Base-by-base conservation (phyloP, 164 flowering plant species). In the Piper betle region DNA sequence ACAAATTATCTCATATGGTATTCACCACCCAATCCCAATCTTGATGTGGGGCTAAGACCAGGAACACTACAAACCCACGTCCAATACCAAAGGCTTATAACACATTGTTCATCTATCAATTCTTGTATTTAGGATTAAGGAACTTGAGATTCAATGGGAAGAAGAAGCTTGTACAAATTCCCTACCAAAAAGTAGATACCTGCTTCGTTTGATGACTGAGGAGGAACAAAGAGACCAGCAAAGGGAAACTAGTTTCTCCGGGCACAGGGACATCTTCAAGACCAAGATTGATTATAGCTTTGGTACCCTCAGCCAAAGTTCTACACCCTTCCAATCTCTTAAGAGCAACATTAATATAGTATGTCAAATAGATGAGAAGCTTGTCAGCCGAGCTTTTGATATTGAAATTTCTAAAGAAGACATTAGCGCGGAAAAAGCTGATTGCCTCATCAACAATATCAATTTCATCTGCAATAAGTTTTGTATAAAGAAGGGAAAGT, bases 381-480 rank as follows among this genome's bases (percentile, higher is more conserved):
- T 91, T 94, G 73, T 94, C 97, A 37, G 97, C 96, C 4, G 91
- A 72, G 78, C 97, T 91, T 74, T 79, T 78, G 69, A 88, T 79
- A 67, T 91, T 96, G 68, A 91, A 94, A 80, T 91, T 87, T 68
- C 88, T 83, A 64, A 94, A 91, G 87, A 94, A 94, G 33, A 94
- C 96, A 78, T 94, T 94, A 60, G 99, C 99, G 0, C 97, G 82
- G 61, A 94, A 94, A 74, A 94, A 94, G 53, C 96, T 84, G 74
- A 94, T 94, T 42, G 97, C 97, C 77, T 94, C 99, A 72, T 94
- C 99, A 15, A 88, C 90, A 62, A 91, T 84, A 67, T 94, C 97
- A 61, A 85, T 82, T 59, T 68, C 77, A 69, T 74, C 99, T 91
- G 93, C 75, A 67, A 52, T 9, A 73, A 37, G 5, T 16, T 54